Evolutionary conservation across 306 rosid genomes (phyloP), one percentile per base, ranked within the genome.

Genomic region (Rosa chinensis): DNA sequence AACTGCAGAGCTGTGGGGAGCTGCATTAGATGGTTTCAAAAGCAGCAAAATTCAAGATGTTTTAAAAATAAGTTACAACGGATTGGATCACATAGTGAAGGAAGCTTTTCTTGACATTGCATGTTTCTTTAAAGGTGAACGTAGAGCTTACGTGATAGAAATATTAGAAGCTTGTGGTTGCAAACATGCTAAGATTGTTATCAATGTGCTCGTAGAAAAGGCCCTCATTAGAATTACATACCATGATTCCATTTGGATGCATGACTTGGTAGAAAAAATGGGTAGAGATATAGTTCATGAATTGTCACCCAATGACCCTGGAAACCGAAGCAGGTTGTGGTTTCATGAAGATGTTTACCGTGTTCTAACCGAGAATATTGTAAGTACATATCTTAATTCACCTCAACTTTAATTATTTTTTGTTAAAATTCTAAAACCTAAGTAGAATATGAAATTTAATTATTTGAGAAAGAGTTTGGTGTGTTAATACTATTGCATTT

Each of bases 211-310:
- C 5, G 10, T 23, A 18, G 84, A 79, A 39, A 85, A 83, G 9
- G 73, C 85, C 66, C 66, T 80, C 14, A 42, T 25, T 25, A 25
- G 25, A 25, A 25, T 25, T 25, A 25, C 25, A 25, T 25, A 25
- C 25, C 25, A 25, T 25, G 25, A 25, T 25, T 25, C 25, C 25
- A 25, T 25, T 25, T 25, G 3, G 72, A 82, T 85, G 86, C 89
- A 82, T 72, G 84, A 86, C 53, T 84, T 82, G 56, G 13, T 82
- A 44, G 84, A 79, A 75, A 83, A 84, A 76, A 40, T 86, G 48
- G 91, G 89, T 10, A 80, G 50, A 50, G 77, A 82, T 61, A 75
- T 82, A 71, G 86, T 75, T 67, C 49, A 83, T 35, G 8, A 6
- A 64, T 85, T 32, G 17, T 71, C 9, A 4, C 28, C 80, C 28